phyloP scores from a whole-genome alignment of 2,329 filamentous ascomycete genomes.

The Hypoxylon sp. region DNA sequence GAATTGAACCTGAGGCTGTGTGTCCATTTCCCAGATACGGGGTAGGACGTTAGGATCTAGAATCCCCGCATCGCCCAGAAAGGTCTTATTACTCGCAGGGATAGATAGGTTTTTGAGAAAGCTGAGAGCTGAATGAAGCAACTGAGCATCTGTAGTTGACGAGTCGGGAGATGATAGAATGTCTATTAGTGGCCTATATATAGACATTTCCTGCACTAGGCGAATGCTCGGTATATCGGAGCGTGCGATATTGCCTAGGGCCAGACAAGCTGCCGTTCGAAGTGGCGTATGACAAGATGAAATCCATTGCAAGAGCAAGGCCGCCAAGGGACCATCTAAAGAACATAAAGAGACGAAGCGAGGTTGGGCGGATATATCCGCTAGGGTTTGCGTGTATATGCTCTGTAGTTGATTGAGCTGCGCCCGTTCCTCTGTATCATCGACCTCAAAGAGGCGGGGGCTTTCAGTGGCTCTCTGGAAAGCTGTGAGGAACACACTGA shows the following conservation, averaged over 20 bases:
- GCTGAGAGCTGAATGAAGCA: slow-evolving; percentile 70
- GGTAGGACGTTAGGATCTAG: slow-evolving; percentile 65
- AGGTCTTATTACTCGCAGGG: slow-evolving; percentile 67
- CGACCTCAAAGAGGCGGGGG: slow-evolving; percentile 59
- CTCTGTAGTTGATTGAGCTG: slow-evolving; percentile 65
- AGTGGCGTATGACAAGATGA: slow-evolving; percentile 59
- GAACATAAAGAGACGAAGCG: slow-evolving; percentile 62
- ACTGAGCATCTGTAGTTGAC: slow-evolving; percentile 61
- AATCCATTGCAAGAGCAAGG: slow-evolving; percentile 66
- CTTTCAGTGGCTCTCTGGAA: slow-evolving; percentile 65
- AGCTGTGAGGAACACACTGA: slow-evolving; percentile 63
- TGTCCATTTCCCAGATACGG: slow-evolving; percentile 68
- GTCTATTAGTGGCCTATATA: slow-evolving; percentile 62
- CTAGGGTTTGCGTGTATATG: slow-evolving; percentile 66
- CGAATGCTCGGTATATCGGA: slow-evolving; percentile 68
- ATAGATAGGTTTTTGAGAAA: slow-evolving; percentile 77
- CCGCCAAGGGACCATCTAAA: slow-evolving; percentile 60
- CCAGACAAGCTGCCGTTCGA: slow-evolving; percentile 71
- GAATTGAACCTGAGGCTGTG: slow-evolving; percentile 72
- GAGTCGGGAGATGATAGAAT: slow-evolving; percentile 60
- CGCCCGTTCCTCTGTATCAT: slow-evolving; percentile 63
- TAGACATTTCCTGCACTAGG: slow-evolving; percentile 64
- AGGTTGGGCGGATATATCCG: slow-evolving; percentile 67
- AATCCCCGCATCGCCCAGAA: slow-evolving; percentile 63
- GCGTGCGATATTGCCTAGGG: slow-evolving; percentile 73